These are phyloP conservation scores for Pichia kluyveri DNA, from an alignment of 805 yeast species.

Conservation along the genomic window DNA sequence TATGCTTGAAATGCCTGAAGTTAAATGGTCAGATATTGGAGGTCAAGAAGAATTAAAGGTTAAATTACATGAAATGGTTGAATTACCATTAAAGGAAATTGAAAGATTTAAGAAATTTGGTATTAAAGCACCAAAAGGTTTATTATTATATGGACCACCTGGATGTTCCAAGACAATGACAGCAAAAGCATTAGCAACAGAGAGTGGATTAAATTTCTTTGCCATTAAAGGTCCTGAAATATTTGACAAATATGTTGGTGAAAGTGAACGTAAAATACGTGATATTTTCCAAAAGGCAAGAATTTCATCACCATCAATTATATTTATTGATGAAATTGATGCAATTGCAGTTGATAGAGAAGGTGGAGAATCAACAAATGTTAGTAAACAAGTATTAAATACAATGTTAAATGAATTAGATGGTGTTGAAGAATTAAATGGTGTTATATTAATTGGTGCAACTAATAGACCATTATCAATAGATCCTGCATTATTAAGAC, in stretches of 20 bases:
- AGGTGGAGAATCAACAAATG: constrained; percentile 49
- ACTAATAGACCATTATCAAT: constrained; percentile 92
- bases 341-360: constrained; percentile 79
- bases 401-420: constrained; percentile 91
- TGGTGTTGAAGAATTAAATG: constrained; percentile 91
- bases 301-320: constrained; percentile 87
- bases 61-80: constrained; percentile 83
- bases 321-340: constrained; percentile 95
- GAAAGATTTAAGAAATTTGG: constrained; percentile 73
- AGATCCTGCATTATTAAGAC: constrained; percentile 87
- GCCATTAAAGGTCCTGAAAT: constrained; percentile 97
- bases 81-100: constrained; percentile 77
- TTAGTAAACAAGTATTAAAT: constrained; percentile 79
- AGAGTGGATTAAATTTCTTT: constrained; percentile 84
- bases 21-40: constrained; percentile 90
- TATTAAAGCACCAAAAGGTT: constrained; percentile 86
- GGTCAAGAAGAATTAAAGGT: constrained; percentile 82
- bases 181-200: constrained; percentile 93
- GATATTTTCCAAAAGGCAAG: constrained; percentile 91
- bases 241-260: constrained; percentile 92
- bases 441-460: constrained; percentile 92
- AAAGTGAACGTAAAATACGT: constrained; percentile 86
- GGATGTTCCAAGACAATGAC: constrained; percentile 95
- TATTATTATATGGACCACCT: constrained; percentile 92
- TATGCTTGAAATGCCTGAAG: constrained; percentile 88